Evolutionary conservation across 169 alveolate species (phyloP).

Genomic region (Plasmodium vinckei): DNA sequence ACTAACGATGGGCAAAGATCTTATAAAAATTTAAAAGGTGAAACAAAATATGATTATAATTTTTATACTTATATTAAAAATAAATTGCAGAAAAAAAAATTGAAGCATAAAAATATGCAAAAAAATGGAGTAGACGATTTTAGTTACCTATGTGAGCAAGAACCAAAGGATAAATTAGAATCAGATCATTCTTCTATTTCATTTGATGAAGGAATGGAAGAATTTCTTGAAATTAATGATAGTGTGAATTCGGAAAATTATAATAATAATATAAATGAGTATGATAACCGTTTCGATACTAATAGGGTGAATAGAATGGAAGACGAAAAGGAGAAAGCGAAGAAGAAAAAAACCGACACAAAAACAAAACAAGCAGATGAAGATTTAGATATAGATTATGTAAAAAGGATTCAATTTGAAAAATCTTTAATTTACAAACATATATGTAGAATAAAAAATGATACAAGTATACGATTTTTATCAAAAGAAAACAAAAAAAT

Average conservation of each 20-base stretch:
- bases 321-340: not conserved
- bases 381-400: conserved; percentile 49
- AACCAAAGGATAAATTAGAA: not conserved
- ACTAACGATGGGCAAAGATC: not conserved
- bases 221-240: not conserved
- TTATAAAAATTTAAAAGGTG: not conserved
- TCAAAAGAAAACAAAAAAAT: not conserved
- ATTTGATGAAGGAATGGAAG: not conserved
- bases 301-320: not conserved
- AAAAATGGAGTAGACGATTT: not conserved
- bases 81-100: not conserved
- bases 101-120: not conserved
- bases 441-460: conserved; percentile 36
- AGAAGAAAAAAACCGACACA: not conserved
- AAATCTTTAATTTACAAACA: conserved; percentile 51
- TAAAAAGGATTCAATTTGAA: conserved; percentile 35
- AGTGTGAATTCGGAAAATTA: no score
- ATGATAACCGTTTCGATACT: no score
- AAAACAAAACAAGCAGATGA: conserved; percentile 19
- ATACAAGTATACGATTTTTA: conserved; percentile 24
- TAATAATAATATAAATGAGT: no score
- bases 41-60: not conserved
- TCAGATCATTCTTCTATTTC: conserved; percentile 9
- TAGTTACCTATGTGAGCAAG: not conserved
- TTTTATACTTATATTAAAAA: not conserved